Percentiles rank a stretch among this genome's conserved stretches.
Conservation (phyloP, 768 basidiomycete species). For the Leucogyrophana mollusca region DNA sequence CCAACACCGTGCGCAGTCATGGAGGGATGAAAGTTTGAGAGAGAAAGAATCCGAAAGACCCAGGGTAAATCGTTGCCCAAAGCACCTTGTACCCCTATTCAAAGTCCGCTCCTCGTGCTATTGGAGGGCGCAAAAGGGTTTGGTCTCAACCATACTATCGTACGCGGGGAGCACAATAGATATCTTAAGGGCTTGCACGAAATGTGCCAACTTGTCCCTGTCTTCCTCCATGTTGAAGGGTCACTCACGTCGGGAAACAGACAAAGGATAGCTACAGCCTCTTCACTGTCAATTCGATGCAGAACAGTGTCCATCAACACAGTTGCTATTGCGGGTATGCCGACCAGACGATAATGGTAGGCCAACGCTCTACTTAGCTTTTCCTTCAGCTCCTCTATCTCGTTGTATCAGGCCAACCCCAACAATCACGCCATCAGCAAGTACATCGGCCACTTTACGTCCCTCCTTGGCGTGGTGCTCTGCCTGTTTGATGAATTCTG, state of each 20-base stretch:
- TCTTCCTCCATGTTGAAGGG: too few species aligned
- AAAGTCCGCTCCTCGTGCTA: slow-evolving; percentile 9
- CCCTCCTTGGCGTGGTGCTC: slow-evolving; percentile 66
- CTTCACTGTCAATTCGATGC: too few species aligned
- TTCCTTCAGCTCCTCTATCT: slow-evolving; percentile 27
- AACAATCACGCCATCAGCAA: slow-evolving; percentile 72
- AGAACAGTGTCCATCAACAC: too few species aligned
- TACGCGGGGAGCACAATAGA: too few species aligned
- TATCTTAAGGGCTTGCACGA: too few species aligned
- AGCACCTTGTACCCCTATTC: slow-evolving; percentile 6
- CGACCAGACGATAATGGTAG: slow-evolving; percentile 3
- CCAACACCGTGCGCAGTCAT: slow-evolving; percentile 16
- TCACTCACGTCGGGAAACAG: too few species aligned
- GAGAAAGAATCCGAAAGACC: slow-evolving; percentile 1
- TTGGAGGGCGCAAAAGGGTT: not conserved
- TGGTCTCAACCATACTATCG: too few species aligned
- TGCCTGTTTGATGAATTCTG: slow-evolving; percentile 68
- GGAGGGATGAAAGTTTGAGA: slow-evolving; percentile 2
- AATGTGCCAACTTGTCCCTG: too few species aligned
- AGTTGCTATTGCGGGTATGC: too few species aligned
- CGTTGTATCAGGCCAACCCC: slow-evolving; percentile 75
- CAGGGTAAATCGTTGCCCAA: not conserved
- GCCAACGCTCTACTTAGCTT: slow-evolving; percentile 10
- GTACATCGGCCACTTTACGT: slow-evolving; percentile 66
- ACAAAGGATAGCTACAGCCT: too few species aligned